phyloP scores from a whole-genome alignment of 495 filamentous ascomycete genomes.

The Cercophora sp. region DNA sequence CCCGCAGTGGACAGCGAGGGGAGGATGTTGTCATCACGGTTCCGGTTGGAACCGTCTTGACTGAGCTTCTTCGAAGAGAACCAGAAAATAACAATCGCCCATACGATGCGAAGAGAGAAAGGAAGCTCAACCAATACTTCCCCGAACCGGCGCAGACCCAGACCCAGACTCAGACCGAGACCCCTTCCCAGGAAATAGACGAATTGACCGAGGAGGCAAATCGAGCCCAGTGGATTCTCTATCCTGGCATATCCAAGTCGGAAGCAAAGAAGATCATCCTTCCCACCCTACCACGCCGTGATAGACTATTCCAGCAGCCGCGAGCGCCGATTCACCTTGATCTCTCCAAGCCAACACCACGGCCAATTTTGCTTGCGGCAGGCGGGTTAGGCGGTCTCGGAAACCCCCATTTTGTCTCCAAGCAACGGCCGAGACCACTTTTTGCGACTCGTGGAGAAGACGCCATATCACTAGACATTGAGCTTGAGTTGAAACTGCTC shows the following conservation, averaged over 20 bases:
- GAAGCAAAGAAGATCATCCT: conserved; percentile 59
- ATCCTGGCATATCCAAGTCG: conserved; percentile 66
- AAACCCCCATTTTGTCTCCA: conserved; percentile 86
- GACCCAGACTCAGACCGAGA: too few species aligned
- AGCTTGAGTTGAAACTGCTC: conserved; percentile 90
- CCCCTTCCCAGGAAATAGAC: too few species aligned
- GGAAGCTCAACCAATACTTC: not conserved
- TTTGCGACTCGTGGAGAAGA: conserved; percentile 84
- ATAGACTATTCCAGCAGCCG: conserved; percentile 61
- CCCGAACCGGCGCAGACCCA: conserved; percentile 10
- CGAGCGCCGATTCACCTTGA: conserved; percentile 73
- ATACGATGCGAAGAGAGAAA: not conserved
- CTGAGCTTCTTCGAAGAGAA: conserved; percentile 74
- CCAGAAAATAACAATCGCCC: conserved; percentile 63
- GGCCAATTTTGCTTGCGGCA: conserved; percentile 83
- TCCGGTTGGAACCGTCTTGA: conserved; percentile 85
- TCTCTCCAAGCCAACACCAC: conserved; percentile 72
- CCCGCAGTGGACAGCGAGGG: conserved; percentile 72
- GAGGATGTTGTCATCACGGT: conserved; percentile 85
- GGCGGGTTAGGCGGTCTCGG: conserved; percentile 87
- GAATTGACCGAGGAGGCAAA: conserved; percentile 40
- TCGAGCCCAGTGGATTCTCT: conserved; percentile 77
- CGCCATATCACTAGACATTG: conserved; percentile 71
- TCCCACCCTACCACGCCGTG: conserved; percentile 52
- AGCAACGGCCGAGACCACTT: conserved; percentile 63